These are phyloP conservation scores for Neophaeococcomyces mojaviensis DNA, from an alignment of 2,329 filamentous ascomycete genomes.

Conservation along the genomic window DNA sequence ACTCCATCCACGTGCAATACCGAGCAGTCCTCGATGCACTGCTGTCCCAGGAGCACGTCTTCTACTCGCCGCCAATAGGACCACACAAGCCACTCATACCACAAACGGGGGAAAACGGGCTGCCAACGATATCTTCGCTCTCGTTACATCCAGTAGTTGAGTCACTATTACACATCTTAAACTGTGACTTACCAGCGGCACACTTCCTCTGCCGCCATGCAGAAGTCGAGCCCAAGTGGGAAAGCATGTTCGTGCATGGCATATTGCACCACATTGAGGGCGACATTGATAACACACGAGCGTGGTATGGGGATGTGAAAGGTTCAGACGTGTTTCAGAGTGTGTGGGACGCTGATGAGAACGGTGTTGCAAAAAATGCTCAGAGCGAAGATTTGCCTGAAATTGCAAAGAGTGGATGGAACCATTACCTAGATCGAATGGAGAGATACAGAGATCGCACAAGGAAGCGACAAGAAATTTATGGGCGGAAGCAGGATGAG, in stretches of 20 bases:
- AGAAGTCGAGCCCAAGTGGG: slow-evolving; percentile 41
- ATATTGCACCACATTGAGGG: slow-evolving; percentile 47
- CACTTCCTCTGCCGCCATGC: slow-evolving; percentile 49
- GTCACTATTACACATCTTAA: slow-evolving; percentile 45
- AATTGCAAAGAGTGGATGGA: slow-evolving; percentile 16
- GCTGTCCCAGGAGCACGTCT: slow-evolving; percentile 4
- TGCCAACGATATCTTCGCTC: slow-evolving; percentile 19
- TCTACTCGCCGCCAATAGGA: slow-evolving; percentile 6
- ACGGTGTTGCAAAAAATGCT: not conserved
- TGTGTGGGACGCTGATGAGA: slow-evolving; percentile 24
- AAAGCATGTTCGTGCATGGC: slow-evolving; percentile 46
- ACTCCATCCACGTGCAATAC: not conserved
- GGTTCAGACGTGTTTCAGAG: slow-evolving; percentile 28
- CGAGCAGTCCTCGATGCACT: not conserved
- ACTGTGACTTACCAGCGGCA: slow-evolving; percentile 42
- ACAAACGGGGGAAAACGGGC: not conserved
- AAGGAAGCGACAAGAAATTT: slow-evolving; percentile 5
- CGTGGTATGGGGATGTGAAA: slow-evolving; percentile 42
- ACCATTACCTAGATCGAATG: slow-evolving; percentile 30
- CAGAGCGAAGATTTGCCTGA: not conserved
- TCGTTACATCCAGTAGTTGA: slow-evolving; percentile 43
- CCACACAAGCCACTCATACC: slow-evolving; percentile 1
- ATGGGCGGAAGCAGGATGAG: slow-evolving; percentile 12
- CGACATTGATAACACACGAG: slow-evolving; percentile 42
- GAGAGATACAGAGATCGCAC: slow-evolving; percentile 27